Percentiles rank a stretch among this genome's conserved stretches.
These are phyloP conservation scores for Coniochaeta sp. DNA, from an alignment of 2,329 filamentous ascomycete genomes.

Conservation along the genomic window DNA sequence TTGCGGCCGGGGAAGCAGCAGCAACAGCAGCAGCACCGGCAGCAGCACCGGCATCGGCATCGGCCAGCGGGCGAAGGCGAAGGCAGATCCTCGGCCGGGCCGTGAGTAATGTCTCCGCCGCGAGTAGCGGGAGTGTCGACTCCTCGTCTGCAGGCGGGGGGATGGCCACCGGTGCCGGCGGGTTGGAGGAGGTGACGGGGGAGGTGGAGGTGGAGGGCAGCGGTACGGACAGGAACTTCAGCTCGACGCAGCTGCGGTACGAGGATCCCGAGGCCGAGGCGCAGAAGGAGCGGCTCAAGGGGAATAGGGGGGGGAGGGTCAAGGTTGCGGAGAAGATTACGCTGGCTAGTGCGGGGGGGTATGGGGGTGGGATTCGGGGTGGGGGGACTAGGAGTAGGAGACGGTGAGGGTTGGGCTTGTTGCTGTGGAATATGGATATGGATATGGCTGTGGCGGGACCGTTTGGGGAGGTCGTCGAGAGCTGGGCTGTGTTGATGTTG, in stretches of 20 bases:
- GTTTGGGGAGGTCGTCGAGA: background rate
- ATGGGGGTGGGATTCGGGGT: background rate
- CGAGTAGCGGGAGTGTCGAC: conserved; percentile 36
- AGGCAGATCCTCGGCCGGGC: conserved; percentile 51
- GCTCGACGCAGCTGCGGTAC: conserved; percentile 46
- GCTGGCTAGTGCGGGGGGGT: conserved; percentile 3
- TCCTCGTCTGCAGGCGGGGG: too few relatives aligned
- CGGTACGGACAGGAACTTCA: conserved; percentile 18
- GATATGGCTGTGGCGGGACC: too few relatives aligned
- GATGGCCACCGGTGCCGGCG: too few relatives aligned
- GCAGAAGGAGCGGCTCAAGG: conserved; percentile 33
- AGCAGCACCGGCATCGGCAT: conserved; percentile 26
- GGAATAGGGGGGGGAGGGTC: background rate
- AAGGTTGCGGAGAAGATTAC: conserved; percentile 3
- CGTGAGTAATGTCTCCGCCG: conserved; percentile 47
- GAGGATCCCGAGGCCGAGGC: conserved; percentile 40
- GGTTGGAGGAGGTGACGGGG: conserved; percentile 4
- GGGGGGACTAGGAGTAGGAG: background rate
- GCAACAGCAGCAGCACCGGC: conserved; percentile 23
- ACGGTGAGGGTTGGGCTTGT: background rate
- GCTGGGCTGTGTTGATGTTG: background rate
- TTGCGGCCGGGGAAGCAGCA: too few relatives aligned
- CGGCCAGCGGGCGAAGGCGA: conserved; percentile 20
- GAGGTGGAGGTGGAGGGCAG: background rate
- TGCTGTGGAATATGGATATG: background rate